Percentiles rank a stretch among this genome's conserved stretches.
phyloP scores from a whole-genome alignment of 805 yeast genomes.

The Priceomyces castillae region DNA sequence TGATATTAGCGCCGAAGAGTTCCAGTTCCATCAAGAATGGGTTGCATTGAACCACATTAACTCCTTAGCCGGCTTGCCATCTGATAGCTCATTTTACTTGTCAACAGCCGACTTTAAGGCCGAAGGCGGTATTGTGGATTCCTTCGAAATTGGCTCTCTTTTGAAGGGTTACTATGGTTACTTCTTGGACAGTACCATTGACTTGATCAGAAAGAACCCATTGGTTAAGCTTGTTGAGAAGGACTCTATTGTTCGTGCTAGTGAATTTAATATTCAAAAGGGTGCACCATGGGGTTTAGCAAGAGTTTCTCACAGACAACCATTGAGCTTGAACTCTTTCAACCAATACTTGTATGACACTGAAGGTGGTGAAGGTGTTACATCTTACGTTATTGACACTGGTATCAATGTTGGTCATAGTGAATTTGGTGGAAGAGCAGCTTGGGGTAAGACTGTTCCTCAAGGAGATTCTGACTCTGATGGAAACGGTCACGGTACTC shows the following conservation, averaged over 20 bases:
- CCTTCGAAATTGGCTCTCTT: conserved; percentile 55
- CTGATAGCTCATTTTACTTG: conserved; percentile 38
- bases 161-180: conserved; percentile 83
- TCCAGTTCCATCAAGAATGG: conserved; percentile 66
- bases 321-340: conserved; percentile 64
- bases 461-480: conserved; percentile 66
- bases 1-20: conserved; percentile 49
- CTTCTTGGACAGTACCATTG: conserved; percentile 73
- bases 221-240: conserved; percentile 67
- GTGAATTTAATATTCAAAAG: conserved; percentile 63
- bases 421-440: conserved; percentile 81
- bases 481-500: conserved; percentile 95
- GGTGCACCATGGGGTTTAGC: conserved; percentile 96
- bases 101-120: conserved; percentile 22
- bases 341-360: conserved; percentile 71
- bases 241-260: conserved; percentile 68
- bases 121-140: conserved; percentile 57
- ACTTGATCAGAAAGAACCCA: conserved; percentile 65
- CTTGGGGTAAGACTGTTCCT: conserved; percentile 84
- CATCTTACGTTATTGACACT: conserved; percentile 85
- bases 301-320: conserved; percentile 79
- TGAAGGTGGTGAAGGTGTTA: conserved; percentile 79
- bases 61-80: conserved; percentile 34
- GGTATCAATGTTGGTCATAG: conserved; percentile 75
- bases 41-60: conserved; percentile 53